Base-by-base conservation (phyloP, 306 rosid species). In the Pyrus pyrifolia region DNA sequence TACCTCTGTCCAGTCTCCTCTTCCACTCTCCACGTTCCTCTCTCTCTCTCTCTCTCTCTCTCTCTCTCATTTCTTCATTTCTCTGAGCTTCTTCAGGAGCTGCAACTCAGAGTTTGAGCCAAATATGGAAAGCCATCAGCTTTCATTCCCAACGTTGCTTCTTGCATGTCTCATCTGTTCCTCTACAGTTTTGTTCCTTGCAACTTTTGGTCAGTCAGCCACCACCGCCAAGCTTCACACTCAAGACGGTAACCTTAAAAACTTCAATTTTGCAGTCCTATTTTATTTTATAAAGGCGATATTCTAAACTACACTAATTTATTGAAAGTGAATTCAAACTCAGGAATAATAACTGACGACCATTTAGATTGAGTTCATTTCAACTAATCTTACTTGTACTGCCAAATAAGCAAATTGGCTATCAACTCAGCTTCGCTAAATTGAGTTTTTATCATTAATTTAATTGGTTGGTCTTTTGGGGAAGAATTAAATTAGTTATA, bases 151-250 rank as follows among this genome's bases (percentile, higher is more conserved):
- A 62, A 81, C 45, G 70, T 64, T 87, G 30, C 65, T 86, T 49
- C 57, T 79, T 67, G 10, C 80, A 8, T 76, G 78, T 74, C 84
- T 90, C 73, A 27, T 88, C 53, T 70, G 46, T 52, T 83, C 78
- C 71, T 77, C 76, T 70, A 35, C 88, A 59, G 73, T 73, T 3
- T 15, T 85, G 75, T 72, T 68, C 75, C 70, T 82, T 63, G 71
- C 84, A 46, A 74, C 77, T 46, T 79, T 75, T 23, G 86, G 85
- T 74, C 78, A 76, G 27, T 85, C 87, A 33, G 86, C 89, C 76
- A 79, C 89, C 75, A 79, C 86, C 29, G 83, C 86, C n/a, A 89
- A 86, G 85, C 93, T 91, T 78, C 84, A 70, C 61, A 60, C 6
- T 52, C 49, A 74, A n/a, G 96, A 90, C 82, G 91, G 93, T 90